These are phyloP conservation scores for Ceratocystis papillata DNA, from an alignment of 2,329 filamentous ascomycete species.

Conservation along the genomic window DNA sequence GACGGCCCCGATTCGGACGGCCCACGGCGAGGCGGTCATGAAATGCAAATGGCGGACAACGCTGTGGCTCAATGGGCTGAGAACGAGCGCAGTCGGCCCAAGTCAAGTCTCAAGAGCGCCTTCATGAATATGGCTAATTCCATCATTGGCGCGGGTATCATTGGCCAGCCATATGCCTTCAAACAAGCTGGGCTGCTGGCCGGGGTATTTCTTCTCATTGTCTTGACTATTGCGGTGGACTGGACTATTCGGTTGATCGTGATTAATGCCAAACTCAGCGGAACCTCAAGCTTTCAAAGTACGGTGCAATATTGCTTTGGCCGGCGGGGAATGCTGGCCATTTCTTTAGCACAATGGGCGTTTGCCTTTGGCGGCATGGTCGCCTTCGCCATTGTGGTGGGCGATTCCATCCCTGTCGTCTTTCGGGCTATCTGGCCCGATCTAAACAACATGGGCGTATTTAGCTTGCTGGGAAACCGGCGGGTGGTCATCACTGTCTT, in stretches of 20 bases:
- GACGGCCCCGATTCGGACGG: constrained; percentile 15
- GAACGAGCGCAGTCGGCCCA: constrained; percentile 54
- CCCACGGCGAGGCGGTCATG: constrained; percentile 18
- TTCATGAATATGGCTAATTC: constrained; percentile 99
- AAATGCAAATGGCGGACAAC: constrained; percentile 25
- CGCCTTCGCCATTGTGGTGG: constrained; percentile 93
- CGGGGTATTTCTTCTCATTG: constrained; percentile 66
- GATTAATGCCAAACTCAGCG: constrained; percentile 92
- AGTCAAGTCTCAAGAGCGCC: constrained; percentile 73
- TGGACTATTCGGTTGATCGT: constrained; percentile 98
- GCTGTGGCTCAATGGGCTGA: constrained; percentile 36
- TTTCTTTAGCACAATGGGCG: constrained; percentile 83
- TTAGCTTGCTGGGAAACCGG: constrained; percentile 73
- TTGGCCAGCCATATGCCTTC: constrained; percentile 90
- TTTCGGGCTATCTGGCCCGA: constrained; percentile 70
- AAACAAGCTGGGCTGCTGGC: constrained; percentile 77
- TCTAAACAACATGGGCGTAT: constrained; percentile 58
- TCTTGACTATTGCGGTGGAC: constrained; percentile 74
- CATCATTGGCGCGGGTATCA: constrained; percentile 73
- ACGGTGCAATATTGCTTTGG: constrained; percentile 96
- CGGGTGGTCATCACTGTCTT: constrained; percentile 80
- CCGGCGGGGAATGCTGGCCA: constrained; percentile 73
- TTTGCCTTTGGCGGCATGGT: constrained; percentile 99
- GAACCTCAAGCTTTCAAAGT: constrained; percentile 85
- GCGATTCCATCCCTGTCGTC: constrained; percentile 90